Evolutionary conservation across 1,284 basidiomycete species (phyloP), one percentile per base, ranked within the genome.

Genomic region (Trichosporon ovoides): DNA sequence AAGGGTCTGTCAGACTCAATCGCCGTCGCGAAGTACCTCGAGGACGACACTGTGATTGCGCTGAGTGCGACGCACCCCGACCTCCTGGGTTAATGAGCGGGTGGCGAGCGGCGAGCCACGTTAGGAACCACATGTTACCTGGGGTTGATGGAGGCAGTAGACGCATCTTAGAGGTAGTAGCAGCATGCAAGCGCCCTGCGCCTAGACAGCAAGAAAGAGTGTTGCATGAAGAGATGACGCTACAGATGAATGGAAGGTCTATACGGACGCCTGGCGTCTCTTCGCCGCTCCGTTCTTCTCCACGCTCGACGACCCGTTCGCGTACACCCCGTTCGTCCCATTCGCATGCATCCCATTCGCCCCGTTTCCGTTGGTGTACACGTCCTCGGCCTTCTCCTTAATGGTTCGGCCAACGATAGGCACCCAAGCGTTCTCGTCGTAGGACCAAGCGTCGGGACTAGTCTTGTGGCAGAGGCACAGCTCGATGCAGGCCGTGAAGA

Each of bases 1-100:
- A 99, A 98, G 77, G 94, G 94, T 20, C 82, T 96, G 51, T 90
- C 89, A 37, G 91, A 95, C 76, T 88, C 90, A 76, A 93, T 94
- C 63, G 89, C 91, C 6, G 91, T 94, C 60, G 91, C 90, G 48
- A 94, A 94, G 78, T 95, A 94, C 78, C 78, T 95, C 71, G 91
- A 95, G 75, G 91, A 94, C 71, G 91, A 94, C 64, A 76, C 70
- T 14, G 72, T 74, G 55, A 73, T 95, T 60, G 91, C 91, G 14
- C 80, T 95, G 62, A 91, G 90, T 58, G 91, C 91, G 31, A 90
- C 89, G 50, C 91, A 90, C 31, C 90, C 93, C 76, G 91, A 95
- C 78, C 77, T 94, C 62, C 81, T 94, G 59, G 87, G 89, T 31
- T 78, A 69, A 66, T 53, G 28, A 19, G 31, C 10, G n/a, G n/a